phyloP scores from a whole-genome alignment of 805 yeast species.

The Yamadazyma sp. region DNA sequence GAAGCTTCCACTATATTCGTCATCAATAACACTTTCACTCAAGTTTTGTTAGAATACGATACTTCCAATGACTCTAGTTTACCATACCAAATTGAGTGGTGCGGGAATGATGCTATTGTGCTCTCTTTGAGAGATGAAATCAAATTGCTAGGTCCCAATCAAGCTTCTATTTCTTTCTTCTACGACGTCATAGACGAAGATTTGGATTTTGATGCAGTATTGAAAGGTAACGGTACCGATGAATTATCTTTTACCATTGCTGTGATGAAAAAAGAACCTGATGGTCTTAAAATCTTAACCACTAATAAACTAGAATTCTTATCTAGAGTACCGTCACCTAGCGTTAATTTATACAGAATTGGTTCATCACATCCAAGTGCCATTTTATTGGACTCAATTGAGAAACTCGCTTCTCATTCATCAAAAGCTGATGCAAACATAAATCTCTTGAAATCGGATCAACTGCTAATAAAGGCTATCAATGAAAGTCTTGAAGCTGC shows the following conservation, averaged over 20 bases:
- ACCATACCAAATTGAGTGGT: conserved; percentile 66
- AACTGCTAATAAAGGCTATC: conserved; percentile 56
- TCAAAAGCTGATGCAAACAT: conserved; percentile 82
- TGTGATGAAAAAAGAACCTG: conserved; percentile 51
- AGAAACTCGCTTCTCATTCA: conserved; percentile 58
- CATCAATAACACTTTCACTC: conserved; percentile 44
- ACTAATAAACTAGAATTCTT: conserved; percentile 56
- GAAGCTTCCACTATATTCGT: conserved; percentile 46
- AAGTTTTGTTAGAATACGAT: conserved; percentile 42
- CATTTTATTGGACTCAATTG: conserved; percentile 72
- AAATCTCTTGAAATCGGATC: conserved; percentile 44
- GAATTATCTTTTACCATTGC: conserved; percentile 32
- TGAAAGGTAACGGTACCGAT: conserved; percentile 12
- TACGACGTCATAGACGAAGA: conserved; percentile 34
- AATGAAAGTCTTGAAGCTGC: conserved; percentile 72
- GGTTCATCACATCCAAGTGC: conserved; percentile 87
- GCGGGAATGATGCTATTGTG: conserved; percentile 80
- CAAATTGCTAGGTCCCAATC: conserved; percentile 69
- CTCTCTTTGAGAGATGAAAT: conserved; percentile 62
- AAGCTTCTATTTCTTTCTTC: conserved; percentile 53
- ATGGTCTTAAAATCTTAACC: conserved; percentile 72
- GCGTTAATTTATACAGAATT: conserved; percentile 65
- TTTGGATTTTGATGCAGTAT: conserved; percentile 24
- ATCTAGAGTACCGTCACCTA: conserved; percentile 55
- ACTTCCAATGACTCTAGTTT: conserved; percentile 34